phyloP scores from a whole-genome alignment of 2,329 filamentous ascomycete genomes.

The Spiromastix sp. region DNA sequence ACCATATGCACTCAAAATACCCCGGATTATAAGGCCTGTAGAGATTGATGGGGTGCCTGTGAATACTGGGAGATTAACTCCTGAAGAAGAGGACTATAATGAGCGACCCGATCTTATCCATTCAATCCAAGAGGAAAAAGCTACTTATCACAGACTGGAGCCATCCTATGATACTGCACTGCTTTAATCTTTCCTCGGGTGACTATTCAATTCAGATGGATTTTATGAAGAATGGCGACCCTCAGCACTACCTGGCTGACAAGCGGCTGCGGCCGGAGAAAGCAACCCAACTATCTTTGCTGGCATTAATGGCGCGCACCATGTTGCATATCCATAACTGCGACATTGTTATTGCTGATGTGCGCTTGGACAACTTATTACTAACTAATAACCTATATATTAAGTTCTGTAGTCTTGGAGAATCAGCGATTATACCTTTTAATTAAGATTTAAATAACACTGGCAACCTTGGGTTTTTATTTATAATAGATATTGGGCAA shows the following conservation, averaged over 20 bases:
- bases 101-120: not conserved
- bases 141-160: slow-evolving; percentile 1
- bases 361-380: slow-evolving; percentile 19
- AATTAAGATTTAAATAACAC: slow-evolving; percentile 6
- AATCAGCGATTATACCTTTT: slow-evolving; percentile 8
- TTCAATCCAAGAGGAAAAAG: not conserved
- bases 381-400: slow-evolving; percentile 14
- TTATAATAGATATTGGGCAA: slow-evolving; percentile 9
- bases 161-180: slow-evolving; percentile 4
- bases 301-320: slow-evolving; percentile 15
- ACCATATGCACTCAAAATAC: slow-evolving; percentile 1
- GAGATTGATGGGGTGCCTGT: too few species aligned
- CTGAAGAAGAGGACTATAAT: too few species aligned
- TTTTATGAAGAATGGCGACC: slow-evolving; percentile 17
- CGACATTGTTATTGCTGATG: slow-evolving; percentile 19
- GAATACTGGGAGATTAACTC: too few species aligned
- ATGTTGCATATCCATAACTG: slow-evolving; percentile 17
- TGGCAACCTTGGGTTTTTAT: slow-evolving; percentile 8
- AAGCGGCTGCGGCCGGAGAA: slow-evolving; percentile 8
- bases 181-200: not conserved
- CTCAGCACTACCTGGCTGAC: slow-evolving; percentile 12
- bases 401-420: slow-evolving; percentile 15
- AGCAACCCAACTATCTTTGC: slow-evolving; percentile 15
- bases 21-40: slow-evolving; percentile 2
- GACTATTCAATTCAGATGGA: slow-evolving; percentile 9